A percentile compares a stretch with the other conserved stretches of the same genome.
Evolutionary conservation across 2,329 filamentous ascomycete genomes (phyloP).

Genomic region (Talaromyces pinophilus): DNA sequence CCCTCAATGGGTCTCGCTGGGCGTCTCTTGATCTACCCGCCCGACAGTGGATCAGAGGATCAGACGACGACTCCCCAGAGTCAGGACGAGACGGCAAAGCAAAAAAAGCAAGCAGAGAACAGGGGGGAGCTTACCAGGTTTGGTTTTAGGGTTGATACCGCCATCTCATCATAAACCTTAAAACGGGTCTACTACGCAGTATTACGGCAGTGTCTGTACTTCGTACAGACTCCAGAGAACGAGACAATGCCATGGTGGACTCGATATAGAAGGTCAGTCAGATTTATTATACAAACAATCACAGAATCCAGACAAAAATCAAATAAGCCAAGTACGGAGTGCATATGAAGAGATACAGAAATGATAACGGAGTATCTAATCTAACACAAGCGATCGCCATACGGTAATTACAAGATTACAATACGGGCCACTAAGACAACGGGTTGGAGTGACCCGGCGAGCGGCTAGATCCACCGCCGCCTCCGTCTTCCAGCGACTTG

Average conservation of each 20-base stretch:
- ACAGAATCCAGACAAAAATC: neutral
- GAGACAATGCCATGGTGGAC: neutral
- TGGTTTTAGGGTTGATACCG: neutral
- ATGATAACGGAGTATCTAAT: constrained; percentile 3
- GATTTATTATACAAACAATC: neutral
- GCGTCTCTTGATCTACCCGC: neutral
- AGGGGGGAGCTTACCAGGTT: neutral
- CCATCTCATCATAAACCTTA: neutral
- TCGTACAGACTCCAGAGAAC: too few relatives aligned
- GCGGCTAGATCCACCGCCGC: constrained; percentile 1
- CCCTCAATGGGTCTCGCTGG: neutral
- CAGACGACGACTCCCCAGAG: neutral
- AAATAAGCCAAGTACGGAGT: constrained; percentile 1
- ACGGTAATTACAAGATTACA: neutral
- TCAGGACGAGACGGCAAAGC: neutral
- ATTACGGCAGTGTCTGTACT: neutral
- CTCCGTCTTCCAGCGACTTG: neutral
- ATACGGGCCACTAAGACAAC: constrained; percentile 4
- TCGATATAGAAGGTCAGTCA: neutral
- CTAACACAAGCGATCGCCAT: neutral
- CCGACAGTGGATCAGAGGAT: neutral
- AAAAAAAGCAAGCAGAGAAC: neutral
- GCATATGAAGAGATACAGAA: neutral
- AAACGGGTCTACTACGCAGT: neutral
- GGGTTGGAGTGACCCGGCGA: constrained; percentile 3